Conservation (phyloP, 1,139 yeast species). For the Magnusiomyces tetraspermus region DNA sequence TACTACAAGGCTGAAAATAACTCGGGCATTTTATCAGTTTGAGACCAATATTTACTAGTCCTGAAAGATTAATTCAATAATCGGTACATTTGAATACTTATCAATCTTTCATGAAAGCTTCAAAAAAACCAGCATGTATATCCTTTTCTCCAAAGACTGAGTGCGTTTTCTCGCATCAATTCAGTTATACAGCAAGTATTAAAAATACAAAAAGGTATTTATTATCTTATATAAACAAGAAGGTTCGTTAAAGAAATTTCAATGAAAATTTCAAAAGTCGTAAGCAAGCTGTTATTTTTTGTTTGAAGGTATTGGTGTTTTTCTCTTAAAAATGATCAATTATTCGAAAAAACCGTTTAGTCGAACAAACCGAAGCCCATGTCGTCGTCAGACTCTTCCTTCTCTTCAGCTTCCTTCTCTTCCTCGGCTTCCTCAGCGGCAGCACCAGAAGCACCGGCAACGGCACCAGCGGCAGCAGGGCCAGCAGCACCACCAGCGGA, state of each 20-base stretch:
- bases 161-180: background rate
- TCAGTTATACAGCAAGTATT: background rate
- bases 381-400: conserved; percentile 30
- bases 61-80: too few relatives aligned
- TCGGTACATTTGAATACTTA: too few relatives aligned
- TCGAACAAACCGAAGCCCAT: conserved; percentile 36
- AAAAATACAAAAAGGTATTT: background rate
- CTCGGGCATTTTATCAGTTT: too few relatives aligned
- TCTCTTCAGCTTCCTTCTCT: conserved; percentile 25
- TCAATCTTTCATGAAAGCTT: too few relatives aligned
- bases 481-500: conserved; percentile 92
- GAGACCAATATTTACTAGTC: too few relatives aligned
- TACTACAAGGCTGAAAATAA: too few relatives aligned
- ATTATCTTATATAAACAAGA: background rate
- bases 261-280: background rate
- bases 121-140: too few relatives aligned
- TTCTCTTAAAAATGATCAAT: background rate
- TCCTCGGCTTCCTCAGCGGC: conserved; percentile 42
- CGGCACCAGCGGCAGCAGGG: conserved; percentile 35
- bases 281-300: background rate
- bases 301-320: background rate
- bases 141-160: too few relatives aligned
- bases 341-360: conserved; percentile 22
- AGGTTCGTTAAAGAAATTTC: background rate
- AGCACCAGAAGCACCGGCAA: conserved; percentile 52